Base-by-base conservation (phyloP, 192 early-diverging fungal genomes). In the Backusella morwellensis region DNA sequence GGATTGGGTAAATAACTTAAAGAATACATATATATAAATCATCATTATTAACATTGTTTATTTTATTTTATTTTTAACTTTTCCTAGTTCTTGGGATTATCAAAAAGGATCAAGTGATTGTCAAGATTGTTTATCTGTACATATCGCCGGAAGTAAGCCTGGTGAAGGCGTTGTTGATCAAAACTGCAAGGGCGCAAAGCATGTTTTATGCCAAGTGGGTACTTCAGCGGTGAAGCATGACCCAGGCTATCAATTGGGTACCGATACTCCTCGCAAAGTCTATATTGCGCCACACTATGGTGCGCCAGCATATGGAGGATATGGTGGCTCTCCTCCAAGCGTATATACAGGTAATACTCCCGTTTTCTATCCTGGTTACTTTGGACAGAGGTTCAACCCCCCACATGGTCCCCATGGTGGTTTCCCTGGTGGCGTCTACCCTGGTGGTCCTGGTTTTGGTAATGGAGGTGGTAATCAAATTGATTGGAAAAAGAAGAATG, bases 61-160 rank as follows among this genome's bases (percentile, higher is more conserved):
- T 1, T 29, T 29, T 29, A 1, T 29, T 29, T 29, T 29, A 26
- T 26, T 26, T 26, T 0, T 54, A 26, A 59, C 12, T 59, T 59
- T 19, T 59, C 29, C 26, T 71, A 71, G 70, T 38, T 47, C 70
- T 6, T 72, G 70, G 70, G 70, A 72, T 70, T 42, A 70, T 26
- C 0, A 70, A 6, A 40, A 4, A 44, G 36, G 21, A n/a, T 14
- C 70, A 44, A 0, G 1, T 19, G 29, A 47, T 6, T 21, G 40
- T 72, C 70, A 26, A 32, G 44, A 44, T 14, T 72, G 70, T 50
- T 29, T 72, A 6, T 72, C 26, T 15, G 7, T 72, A 23, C 34
- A 35, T 32, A 29, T 50, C 17, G 44, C 17, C 19, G 29, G 29
- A 23, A 9, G 6, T 7, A 44, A 44, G 15, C 41, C 70, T 72